Conservation (phyloP, 2,329 filamentous ascomycete genomes). For the Aureobasidium leucospermi region DNA sequence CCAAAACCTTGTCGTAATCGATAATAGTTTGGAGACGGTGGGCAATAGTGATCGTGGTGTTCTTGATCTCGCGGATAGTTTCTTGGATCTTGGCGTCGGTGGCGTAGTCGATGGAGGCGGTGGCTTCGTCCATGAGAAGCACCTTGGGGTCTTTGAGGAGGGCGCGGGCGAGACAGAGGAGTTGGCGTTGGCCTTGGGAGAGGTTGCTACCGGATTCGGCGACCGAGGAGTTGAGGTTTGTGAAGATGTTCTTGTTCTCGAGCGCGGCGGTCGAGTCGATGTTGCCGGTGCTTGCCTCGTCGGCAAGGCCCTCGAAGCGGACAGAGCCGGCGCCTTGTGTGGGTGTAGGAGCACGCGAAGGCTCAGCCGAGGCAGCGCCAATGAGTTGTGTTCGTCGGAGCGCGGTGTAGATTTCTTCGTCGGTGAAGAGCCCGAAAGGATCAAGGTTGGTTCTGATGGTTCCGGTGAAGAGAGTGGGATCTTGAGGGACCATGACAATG, state of each 20-base stretch:
- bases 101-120: constrained; percentile 91
- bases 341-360: constrained; percentile 29
- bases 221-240: constrained; percentile 74
- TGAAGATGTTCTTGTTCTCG: constrained; percentile 92
- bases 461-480: constrained; percentile 88
- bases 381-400: constrained; percentile 87
- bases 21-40: constrained; percentile 94
- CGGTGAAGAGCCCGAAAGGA: constrained; percentile 80
- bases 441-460: constrained; percentile 90
- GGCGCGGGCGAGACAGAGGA: constrained; percentile 86
- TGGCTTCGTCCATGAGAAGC: constrained; percentile 98
- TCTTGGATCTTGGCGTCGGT: constrained; percentile 95
- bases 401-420: constrained; percentile 82
- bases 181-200: constrained; percentile 90
- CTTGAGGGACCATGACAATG: constrained; percentile 96
- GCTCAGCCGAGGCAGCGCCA: constrained; percentile 40
- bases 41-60: constrained; percentile 94
- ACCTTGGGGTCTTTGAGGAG: constrained; percentile 87
- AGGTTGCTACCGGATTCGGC: constrained; percentile 89
- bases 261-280: constrained; percentile 34
- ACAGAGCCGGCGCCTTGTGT: constrained; percentile 17
- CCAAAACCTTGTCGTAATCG: constrained; percentile 95
- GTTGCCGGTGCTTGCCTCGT: constrained; percentile 19
- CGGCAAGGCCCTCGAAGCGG: background rate
- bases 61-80: constrained; percentile 83